Percentiles rank a stretch among this genome's conserved stretches.
Conservation (phyloP, 371 early-diverging fungal genomes). For the Apophysomyces trapeziformis region DNA sequence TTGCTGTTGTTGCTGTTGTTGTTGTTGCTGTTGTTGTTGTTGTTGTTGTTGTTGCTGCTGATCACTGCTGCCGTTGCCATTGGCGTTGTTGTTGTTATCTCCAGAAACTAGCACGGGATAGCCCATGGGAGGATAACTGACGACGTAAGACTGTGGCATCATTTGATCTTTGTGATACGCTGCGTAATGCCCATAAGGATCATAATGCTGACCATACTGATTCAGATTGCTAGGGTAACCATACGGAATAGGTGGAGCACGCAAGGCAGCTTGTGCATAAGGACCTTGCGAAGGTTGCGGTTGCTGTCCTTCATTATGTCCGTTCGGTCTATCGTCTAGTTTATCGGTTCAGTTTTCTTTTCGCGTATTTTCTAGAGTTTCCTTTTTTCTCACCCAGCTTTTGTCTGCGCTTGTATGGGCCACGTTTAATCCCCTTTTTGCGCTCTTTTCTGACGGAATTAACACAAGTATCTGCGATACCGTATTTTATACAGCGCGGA, state of each 20-base stretch:
- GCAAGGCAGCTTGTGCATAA: constrained; percentile 7
- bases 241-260: constrained; percentile 21
- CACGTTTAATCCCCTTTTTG: constrained; percentile 83
- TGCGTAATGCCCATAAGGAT: constrained; percentile 34
- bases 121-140: constrained; percentile 36
- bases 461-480: constrained; percentile 73
- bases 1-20: background rate
- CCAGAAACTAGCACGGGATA: constrained; percentile 35
- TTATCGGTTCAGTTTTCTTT: background rate
- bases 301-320: constrained; percentile 2
- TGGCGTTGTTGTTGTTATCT: constrained; percentile 11
- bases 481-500: constrained; percentile 80
- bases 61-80: constrained; percentile 14
- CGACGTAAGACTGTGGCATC: constrained; percentile 24
- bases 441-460: constrained; percentile 86
- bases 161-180: constrained; percentile 26
- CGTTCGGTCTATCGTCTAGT: constrained; percentile 2
- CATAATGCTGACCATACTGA: constrained; percentile 36
- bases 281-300: constrained; percentile 2
- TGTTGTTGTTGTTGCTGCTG: constrained; percentile 19
- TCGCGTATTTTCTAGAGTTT: background rate
- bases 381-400: constrained; percentile 20
- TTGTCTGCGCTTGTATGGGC: constrained; percentile 77
- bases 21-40: background rate
- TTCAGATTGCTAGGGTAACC: constrained; percentile 29